A percentile compares a stretch with the other conserved stretches of the same genome.
phyloP scores from a whole-genome alignment of 805 yeast species.

The Middelhovenomyces tepae region DNA sequence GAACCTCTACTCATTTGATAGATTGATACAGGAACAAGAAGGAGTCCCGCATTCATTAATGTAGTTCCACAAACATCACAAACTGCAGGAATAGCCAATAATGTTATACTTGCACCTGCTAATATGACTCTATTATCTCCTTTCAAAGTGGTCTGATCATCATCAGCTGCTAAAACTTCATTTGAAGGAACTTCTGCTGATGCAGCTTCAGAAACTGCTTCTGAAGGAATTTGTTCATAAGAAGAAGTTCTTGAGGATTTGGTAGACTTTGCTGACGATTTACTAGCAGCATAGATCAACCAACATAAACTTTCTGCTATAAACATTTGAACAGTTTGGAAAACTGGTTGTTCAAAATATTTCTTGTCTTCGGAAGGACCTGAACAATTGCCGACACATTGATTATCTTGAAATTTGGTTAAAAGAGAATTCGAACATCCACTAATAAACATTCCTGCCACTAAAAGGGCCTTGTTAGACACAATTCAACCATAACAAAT shows the following conservation, averaged over 20 bases:
- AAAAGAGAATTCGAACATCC: constrained; percentile 69
- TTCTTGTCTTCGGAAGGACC: constrained; percentile 32
- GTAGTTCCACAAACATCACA: constrained; percentile 73
- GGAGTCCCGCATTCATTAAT: constrained; percentile 62
- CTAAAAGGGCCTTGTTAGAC: too few relatives aligned
- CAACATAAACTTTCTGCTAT: constrained; percentile 55
- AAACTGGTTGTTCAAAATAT: constrained; percentile 65
- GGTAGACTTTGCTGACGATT: too few relatives aligned
- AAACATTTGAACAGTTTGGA: constrained; percentile 77
- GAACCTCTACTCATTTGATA: constrained; percentile 86
- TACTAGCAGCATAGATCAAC: constrained; percentile 31
- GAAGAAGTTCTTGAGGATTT: too few relatives aligned
- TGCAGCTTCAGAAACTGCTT: too few relatives aligned
- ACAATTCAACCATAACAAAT: too few relatives aligned
- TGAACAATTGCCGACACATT: constrained; percentile 38
- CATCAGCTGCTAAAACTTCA: too few relatives aligned
- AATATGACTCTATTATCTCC: too few relatives aligned
- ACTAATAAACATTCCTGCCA: constrained; percentile 50
- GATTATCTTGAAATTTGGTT: constrained; percentile 69
- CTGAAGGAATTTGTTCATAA: too few relatives aligned
- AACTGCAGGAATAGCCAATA: constrained; percentile 54
- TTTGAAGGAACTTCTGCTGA: too few relatives aligned
- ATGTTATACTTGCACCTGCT: too few relatives aligned
- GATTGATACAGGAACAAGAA: constrained; percentile 68
- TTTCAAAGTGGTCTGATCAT: too few relatives aligned